phyloP scores from a whole-genome alignment of 1,284 basidiomycete species.

The Abortiporus biennis region DNA sequence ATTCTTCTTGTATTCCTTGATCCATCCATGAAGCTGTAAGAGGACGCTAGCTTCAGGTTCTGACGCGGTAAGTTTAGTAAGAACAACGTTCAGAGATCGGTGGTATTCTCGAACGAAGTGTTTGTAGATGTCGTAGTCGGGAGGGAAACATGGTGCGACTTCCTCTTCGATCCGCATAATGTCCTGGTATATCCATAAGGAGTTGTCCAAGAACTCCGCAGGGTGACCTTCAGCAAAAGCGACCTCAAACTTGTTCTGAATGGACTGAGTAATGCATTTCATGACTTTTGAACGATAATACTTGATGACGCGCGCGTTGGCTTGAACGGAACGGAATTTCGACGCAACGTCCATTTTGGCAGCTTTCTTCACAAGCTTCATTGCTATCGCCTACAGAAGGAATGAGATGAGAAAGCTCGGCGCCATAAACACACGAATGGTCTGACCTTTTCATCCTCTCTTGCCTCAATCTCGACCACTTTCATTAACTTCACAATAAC shows the following conservation, averaged over 20 bases:
- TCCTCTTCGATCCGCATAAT: conserved; percentile 86
- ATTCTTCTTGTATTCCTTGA: conserved; percentile 91
- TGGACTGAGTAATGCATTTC: conserved; percentile 76
- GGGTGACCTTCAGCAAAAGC: conserved; percentile 66
- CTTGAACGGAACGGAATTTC: conserved; percentile 88
- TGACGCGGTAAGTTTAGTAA: conserved; percentile 68
- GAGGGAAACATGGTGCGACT: conserved; percentile 88
- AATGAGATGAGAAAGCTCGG: conserved; percentile 2
- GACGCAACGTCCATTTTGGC: conserved; percentile 85
- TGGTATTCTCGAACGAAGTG: conserved; percentile 91
- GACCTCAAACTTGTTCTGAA: conserved; percentile 69
- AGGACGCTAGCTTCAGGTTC: conserved; percentile 86
- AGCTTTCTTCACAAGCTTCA: conserved; percentile 90
- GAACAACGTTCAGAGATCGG: conserved; percentile 74
- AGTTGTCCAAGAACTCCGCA: conserved; percentile 69
- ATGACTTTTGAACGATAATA: conserved; percentile 92
- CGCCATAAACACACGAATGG: neutral
- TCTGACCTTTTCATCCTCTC: conserved; percentile 89
- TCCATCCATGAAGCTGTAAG: conserved; percentile 85
- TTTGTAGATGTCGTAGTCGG: conserved; percentile 83
- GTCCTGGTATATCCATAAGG: conserved; percentile 94
- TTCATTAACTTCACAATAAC: conserved; percentile 92
- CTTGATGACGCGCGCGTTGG: conserved; percentile 91
- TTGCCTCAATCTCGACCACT: conserved; percentile 90
- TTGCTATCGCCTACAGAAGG: conserved; percentile 70